These are phyloP conservation scores for Vitis labrusca DNA, from an alignment of 164 flowering plant genomes.

Conservation along the genomic window DNA sequence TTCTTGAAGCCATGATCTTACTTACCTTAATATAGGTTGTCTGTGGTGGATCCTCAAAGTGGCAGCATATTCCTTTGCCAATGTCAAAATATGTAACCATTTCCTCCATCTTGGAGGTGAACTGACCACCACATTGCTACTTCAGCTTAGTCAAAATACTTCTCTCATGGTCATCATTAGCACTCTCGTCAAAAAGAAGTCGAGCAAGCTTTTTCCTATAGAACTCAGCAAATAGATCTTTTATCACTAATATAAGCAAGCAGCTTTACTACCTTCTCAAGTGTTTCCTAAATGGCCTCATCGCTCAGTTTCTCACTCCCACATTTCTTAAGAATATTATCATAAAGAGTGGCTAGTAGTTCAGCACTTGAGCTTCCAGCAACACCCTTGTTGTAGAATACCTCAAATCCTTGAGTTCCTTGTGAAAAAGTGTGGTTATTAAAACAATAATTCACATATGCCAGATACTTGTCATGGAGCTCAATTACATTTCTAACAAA, in stretches of 20 bases:
- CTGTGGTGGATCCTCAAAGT: no score
- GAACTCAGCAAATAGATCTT: conserved; percentile 91
- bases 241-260: conserved; percentile 94
- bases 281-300: conserved; percentile 92
- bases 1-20: no score
- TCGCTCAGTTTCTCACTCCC: conserved; percentile 93
- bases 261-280: conserved; percentile 93
- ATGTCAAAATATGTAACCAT: conserved; percentile 45
- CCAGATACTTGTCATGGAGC: conserved; percentile 89
- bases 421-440: conserved; percentile 85
- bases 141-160: conserved; percentile 86
- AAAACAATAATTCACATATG: conserved; percentile 77
- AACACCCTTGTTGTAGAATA: conserved; percentile 89
- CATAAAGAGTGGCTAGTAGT: conserved; percentile 86
- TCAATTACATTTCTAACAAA: conserved; percentile 91
- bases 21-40: no score
- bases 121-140: conserved; percentile 97
- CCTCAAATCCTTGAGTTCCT: conserved; percentile 99
- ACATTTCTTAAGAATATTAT: conserved; percentile 91
- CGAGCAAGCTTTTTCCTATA: conserved; percentile 95
- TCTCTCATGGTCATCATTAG: conserved; percentile 94
- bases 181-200: conserved; percentile 88
- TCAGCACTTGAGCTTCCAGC: conserved; percentile 92
- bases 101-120: conserved; percentile 98
- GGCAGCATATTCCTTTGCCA: no score